Evolutionary conservation across 768 basidiomycete species (phyloP).

Genomic region (Hericium erinaceus): DNA sequence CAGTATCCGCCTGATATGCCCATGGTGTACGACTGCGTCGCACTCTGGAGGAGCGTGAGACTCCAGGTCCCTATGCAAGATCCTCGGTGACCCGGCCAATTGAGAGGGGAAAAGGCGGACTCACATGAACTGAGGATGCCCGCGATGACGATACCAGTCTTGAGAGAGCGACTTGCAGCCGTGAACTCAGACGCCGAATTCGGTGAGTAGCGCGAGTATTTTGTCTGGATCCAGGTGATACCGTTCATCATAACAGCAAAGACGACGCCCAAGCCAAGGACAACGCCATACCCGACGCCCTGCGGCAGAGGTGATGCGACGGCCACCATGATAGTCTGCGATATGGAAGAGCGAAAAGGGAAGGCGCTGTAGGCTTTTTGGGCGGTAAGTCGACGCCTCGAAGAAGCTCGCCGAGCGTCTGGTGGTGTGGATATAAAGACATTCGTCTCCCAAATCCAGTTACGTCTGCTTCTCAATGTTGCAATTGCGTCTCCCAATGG

Average conservation of each 20-base stretch:
- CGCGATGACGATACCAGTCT: slow-evolving; percentile 11
- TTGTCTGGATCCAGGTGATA: slow-evolving; percentile 19
- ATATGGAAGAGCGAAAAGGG: background rate
- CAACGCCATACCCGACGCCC: slow-evolving; percentile 22
- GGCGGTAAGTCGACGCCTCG: too few relatives aligned
- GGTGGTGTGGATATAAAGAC: too few relatives aligned
- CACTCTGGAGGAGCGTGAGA: slow-evolving; percentile 21
- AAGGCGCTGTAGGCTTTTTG: background rate
- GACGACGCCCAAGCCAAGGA: slow-evolving; percentile 22
- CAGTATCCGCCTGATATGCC: slow-evolving; percentile 20
- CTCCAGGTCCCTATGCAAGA: slow-evolving; percentile 24
- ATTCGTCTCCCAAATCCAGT: too few relatives aligned
- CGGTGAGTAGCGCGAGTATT: slow-evolving; percentile 20
- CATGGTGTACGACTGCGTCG: slow-evolving; percentile 20
- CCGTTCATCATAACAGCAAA: slow-evolving; percentile 22
- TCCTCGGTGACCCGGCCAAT: background rate
- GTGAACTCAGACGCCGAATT: slow-evolving; percentile 22
- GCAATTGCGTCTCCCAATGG: background rate
- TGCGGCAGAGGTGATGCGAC: slow-evolving; percentile 14
- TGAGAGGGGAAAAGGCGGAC: background rate
- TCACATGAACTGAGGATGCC: slow-evolving; percentile 3
- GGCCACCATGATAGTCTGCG: background rate
- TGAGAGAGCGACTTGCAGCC: slow-evolving; percentile 17
- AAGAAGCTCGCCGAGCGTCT: too few relatives aligned
- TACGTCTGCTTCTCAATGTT: background rate